These are phyloP conservation scores for Eucalyptus regnans DNA, from an alignment of 345 rosid species.

Conservation along the genomic window DNA sequence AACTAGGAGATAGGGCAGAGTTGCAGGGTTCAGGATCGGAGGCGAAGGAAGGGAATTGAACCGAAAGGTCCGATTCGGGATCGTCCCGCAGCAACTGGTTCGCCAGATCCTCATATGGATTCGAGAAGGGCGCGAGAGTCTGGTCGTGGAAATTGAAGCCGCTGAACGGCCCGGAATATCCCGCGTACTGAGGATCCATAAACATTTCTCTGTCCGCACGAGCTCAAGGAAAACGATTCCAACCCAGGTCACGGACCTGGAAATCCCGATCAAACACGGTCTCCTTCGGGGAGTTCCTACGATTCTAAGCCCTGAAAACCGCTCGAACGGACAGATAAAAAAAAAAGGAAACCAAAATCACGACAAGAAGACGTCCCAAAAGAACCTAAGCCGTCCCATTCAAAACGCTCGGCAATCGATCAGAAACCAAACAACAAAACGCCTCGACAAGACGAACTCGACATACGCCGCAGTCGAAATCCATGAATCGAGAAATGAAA, in stretches of 20 bases:
- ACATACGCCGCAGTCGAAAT: not conserved
- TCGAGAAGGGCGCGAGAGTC: not conserved
- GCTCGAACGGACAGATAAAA: not conserved
- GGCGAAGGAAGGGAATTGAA: slow-evolving; percentile 3
- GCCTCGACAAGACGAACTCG: not conserved
- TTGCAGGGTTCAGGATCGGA: slow-evolving; percentile 6
- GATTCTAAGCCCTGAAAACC: not conserved
- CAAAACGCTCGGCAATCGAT: not conserved
- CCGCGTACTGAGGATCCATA: not conserved
- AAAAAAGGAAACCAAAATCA: not conserved
- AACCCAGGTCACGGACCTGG: not conserved
- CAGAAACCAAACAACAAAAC: not conserved
- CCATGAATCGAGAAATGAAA: not conserved
- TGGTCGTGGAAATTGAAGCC: not conserved
- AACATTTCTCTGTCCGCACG: not conserved
- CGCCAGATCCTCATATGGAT: not conserved
- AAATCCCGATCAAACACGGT: not conserved
- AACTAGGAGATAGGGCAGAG: not conserved
- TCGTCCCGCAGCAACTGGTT: slow-evolving; percentile 22
- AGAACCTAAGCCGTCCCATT: not conserved
- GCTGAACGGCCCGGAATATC: not conserved
- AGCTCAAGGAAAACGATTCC: not conserved
- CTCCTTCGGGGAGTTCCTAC: not conserved
- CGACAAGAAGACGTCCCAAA: not conserved
- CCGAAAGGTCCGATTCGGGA: slow-evolving; percentile 14